Base-by-base conservation (phyloP, 306 rosid genomes). In the Spatholobus suberectus region DNA sequence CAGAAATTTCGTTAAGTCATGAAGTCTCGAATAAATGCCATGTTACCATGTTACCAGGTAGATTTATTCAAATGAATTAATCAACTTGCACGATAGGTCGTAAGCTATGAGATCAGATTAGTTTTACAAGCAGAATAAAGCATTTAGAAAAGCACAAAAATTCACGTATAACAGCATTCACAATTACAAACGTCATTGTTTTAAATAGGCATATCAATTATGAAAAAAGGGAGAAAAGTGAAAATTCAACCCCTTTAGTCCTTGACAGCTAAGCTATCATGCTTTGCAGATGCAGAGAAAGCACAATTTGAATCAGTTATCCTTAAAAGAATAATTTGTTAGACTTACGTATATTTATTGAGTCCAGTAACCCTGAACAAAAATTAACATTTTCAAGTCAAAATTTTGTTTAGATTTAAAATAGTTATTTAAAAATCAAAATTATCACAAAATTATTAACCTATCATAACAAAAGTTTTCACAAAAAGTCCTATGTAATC, bases 1-100 rank as follows among this genome's bases (percentile, higher is more conserved):
- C 15, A 5, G 43, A 65, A 20, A 65, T 54, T 62, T 35, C 12
- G 7, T 57, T 26, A 43, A 32, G 67, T 46, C 67, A 73, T 6
- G 47, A 63, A 49, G 44, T 75, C 15, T 20, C 18, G 44, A 47
- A 73, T 23, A 69, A 69, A 35, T 58, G 65, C 5, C 0, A 47
- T 4, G 68, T 34, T 35, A 26, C 5, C 0, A 47, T 4, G 68
- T 34, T 35, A 26, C 4, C 49, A n/a, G 34, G 46, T 11, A 29
- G 44, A 68, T 7, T 68, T 35, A 57, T 6, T 77, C 80, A 70
- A 84, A 27, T 76, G 58, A 73, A 70, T 34, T 32, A 65, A 81
- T 78, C 90, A 67, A 87, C 40, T 87, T 87, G 90, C 73, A 32
- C 2, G 77, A 49, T 47, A 55, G 41, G 51, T 69, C 77, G 80